Conservation (phyloP, 306 rosid species). For the Myrica gale region DNA sequence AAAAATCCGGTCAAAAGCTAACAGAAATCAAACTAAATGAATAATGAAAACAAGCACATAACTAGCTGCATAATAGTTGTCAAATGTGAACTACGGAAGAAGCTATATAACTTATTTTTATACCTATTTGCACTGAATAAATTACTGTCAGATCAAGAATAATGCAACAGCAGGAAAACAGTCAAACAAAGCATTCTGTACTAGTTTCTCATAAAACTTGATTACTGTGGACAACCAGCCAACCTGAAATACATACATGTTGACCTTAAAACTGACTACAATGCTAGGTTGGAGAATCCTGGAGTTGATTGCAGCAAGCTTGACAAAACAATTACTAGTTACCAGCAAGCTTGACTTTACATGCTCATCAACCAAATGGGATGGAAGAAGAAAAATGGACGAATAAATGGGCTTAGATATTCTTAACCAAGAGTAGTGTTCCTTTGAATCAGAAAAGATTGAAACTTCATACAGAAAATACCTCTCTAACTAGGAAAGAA, state of each 20-base stretch:
- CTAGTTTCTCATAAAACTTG: too few species aligned
- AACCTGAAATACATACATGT: conserved; percentile 44
- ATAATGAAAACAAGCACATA: too few species aligned
- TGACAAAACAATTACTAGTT: conserved; percentile 47
- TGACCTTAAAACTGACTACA: conserved; percentile 38
- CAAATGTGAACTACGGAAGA: too few species aligned
- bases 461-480: conserved; percentile 42
- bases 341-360: conserved; percentile 50
- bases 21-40: too few species aligned
- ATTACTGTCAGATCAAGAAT: too few species aligned
- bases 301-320: conserved; percentile 59
- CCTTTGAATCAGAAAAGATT: conserved; percentile 14
- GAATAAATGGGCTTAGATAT: conserved; percentile 35
- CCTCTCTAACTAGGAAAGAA: conserved; percentile 53
- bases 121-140: too few species aligned
- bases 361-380: conserved; percentile 50
- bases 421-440: conserved; percentile 28
- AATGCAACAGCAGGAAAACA: too few species aligned
- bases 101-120: too few species aligned
- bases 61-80: too few species aligned
- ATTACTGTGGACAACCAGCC: too few species aligned
- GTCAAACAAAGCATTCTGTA: too few species aligned
- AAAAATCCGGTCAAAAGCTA: too few species aligned
- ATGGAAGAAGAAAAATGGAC: conserved; percentile 37
- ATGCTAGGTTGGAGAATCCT: conserved; percentile 53